Evolutionary conservation across 805 yeast genomes (phyloP).

Genomic region (Yamadazyma sp.): DNA sequence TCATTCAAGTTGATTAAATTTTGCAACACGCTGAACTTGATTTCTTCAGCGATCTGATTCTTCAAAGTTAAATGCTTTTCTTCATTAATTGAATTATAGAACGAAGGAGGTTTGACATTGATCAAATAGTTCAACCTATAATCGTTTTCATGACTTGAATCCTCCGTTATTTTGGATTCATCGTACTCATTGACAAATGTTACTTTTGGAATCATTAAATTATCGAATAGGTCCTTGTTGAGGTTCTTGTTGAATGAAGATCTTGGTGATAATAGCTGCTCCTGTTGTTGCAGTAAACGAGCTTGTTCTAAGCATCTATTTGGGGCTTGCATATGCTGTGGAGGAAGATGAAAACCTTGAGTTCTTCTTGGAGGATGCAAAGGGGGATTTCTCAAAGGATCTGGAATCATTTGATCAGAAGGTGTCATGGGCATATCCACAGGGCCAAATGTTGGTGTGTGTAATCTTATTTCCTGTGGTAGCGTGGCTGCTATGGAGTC

Average conservation of each 20-base stretch:
- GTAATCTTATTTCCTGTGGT: not conserved
- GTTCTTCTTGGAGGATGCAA: not conserved
- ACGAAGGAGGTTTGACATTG: slow-evolving; percentile 23
- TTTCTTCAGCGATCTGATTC: slow-evolving; percentile 15
- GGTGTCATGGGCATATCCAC: slow-evolving; percentile 18
- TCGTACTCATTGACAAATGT: slow-evolving; percentile 11
- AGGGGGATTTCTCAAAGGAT: slow-evolving; percentile 13
- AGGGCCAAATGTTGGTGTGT: slow-evolving; percentile 15
- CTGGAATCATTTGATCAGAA: slow-evolving; percentile 19
- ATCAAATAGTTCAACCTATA: slow-evolving; percentile 20
- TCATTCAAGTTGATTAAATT: slow-evolving; percentile 11
- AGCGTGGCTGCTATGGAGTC: slow-evolving; percentile 2
- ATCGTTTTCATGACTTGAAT: slow-evolving; percentile 6
- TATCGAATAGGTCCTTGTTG: slow-evolving; percentile 16
- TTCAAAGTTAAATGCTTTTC: slow-evolving; percentile 14
- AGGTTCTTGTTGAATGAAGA: slow-evolving; percentile 17
- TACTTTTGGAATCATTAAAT: slow-evolving; percentile 16
- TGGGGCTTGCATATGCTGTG: slow-evolving; percentile 1
- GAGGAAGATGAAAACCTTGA: not conserved
- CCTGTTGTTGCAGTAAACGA: slow-evolving; percentile 9
- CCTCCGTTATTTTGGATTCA: slow-evolving; percentile 4
- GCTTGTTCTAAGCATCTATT: not conserved
- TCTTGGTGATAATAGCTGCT: slow-evolving; percentile 18
- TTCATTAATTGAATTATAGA: slow-evolving; percentile 12
- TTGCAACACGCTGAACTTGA: slow-evolving; percentile 12